Base-by-base conservation (phyloP, 768 basidiomycete species). In the Baorangia bicolor region DNA sequence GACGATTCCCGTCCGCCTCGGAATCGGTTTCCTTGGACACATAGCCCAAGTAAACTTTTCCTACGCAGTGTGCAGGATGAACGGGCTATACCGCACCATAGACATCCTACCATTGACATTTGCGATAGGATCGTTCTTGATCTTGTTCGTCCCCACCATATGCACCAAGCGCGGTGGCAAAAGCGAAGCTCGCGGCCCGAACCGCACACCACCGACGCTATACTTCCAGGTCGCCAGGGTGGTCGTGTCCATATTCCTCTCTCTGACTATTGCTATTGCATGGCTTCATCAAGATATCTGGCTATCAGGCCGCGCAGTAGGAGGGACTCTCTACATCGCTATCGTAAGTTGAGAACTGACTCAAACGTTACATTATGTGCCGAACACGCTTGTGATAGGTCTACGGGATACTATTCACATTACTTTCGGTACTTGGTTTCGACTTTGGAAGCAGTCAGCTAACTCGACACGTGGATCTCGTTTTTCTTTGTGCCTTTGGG, bases 401-500 rank as follows among this genome's bases (percentile, higher is more conserved):
- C 5, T 58, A 58, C 13, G 57, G 48, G 18, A n/a, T 40, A 46
- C 31, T 55, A 39, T 48, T 58, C 39, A 50, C 43, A n/a, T 35
- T 50, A 2, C 43, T 54, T 41, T 58, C 39, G 23, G 44, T 25
- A 20, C 28, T 46, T n/a, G 37, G 30, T 13, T 21, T 54, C 37
- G 31, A 35, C 21, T 34, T 44, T 31, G 34, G 49, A 45, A 30
- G 4, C 43, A 34, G 6, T 6, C 48, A 35, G 23, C 25, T 59
- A 18, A 30, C 74, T 21, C 69, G 68, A 31, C 51, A 53, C n/a
- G 28, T 38, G 16, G 34, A 50, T 37, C 5, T 50, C 34, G 20
- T 58, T 16, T 59, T 49, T 21, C 21, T 38, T 40, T 30, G 25
- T 48, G 47, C 10, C 25, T 58, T 49, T 49, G 58, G 35, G 30